A percentile compares a stretch with the other conserved stretches of the same genome.
phyloP scores from a whole-genome alignment of 2,329 filamentous ascomycete genomes.

The Calonectria multiphialidica region DNA sequence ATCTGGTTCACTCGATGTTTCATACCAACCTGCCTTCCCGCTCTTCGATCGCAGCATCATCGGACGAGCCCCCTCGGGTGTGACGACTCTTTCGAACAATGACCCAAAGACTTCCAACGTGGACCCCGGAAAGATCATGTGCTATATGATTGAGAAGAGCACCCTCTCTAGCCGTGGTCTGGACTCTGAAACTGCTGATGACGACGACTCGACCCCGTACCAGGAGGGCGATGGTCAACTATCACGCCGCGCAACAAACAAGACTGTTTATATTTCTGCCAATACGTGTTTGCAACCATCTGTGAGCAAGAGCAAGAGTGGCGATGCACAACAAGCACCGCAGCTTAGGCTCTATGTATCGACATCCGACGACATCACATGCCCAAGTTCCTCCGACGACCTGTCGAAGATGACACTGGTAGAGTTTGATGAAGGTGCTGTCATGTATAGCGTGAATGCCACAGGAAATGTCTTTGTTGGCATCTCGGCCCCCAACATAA shows the following conservation, averaged over 20 bases:
- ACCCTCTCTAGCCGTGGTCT: constrained; percentile 38
- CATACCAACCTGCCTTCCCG: constrained; percentile 72
- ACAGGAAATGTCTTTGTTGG: constrained; percentile 80
- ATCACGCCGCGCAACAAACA: constrained; percentile 45
- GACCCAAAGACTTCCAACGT: constrained; percentile 70
- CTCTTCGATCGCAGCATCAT: constrained; percentile 73
- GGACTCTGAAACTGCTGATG: constrained; percentile 27
- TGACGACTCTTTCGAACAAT: constrained; percentile 73
- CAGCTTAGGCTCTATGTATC: constrained; percentile 87
- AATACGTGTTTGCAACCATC: constrained; percentile 88
- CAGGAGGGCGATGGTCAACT: constrained; percentile 2
- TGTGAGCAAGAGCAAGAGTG: constrained; percentile 25
- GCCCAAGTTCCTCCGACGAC: constrained; percentile 40
- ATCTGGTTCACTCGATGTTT: constrained; percentile 36
- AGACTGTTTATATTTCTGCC: constrained; percentile 81
- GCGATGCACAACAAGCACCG: constrained; percentile 57
- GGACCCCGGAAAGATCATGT: constrained; percentile 69
- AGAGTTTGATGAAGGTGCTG: constrained; percentile 77
- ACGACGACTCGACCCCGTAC: neutral
- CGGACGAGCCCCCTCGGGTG: constrained; percentile 67
- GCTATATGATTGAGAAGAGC: constrained; percentile 49
- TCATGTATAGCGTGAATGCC: constrained; percentile 71
- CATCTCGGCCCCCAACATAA: constrained; percentile 77
- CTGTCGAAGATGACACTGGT: constrained; percentile 44
- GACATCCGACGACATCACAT: constrained; percentile 51